phyloP scores from a whole-genome alignment of 441 rosid genomes.

The Jatropha podagrica region DNA sequence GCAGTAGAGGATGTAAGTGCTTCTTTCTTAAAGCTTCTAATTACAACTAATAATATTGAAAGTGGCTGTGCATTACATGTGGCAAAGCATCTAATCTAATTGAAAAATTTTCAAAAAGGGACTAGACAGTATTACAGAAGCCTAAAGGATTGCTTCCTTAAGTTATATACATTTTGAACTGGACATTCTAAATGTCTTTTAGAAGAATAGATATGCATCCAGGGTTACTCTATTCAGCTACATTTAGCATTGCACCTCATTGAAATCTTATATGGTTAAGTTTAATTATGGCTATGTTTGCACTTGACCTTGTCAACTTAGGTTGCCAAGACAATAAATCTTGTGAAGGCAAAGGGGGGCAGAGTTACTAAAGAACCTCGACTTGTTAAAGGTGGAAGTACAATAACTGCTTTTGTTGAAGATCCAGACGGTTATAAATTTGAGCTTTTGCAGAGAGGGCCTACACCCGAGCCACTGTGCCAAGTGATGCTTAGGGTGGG shows the following conservation, averaged over 20 bases:
- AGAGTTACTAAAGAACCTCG: constrained; percentile 75
- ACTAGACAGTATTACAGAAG: background rate
- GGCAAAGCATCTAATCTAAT: background rate
- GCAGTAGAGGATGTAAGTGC: constrained; percentile 79
- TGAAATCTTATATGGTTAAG: background rate
- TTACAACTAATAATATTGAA: background rate
- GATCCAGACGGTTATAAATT: constrained; percentile 93
- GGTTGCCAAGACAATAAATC: constrained; percentile 55
- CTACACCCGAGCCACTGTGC: constrained; percentile 82
- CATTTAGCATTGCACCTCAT: background rate
- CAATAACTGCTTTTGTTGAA: constrained; percentile 66
- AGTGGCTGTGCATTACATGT: background rate
- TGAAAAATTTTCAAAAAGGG: background rate
- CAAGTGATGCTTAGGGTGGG: constrained; percentile 97
- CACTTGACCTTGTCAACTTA: constrained; percentile 16
- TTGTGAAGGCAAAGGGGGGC: constrained; percentile 68
- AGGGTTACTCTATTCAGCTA: background rate
- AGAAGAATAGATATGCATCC: background rate
- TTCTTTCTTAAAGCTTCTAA: constrained; percentile 3
- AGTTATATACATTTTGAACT: background rate
- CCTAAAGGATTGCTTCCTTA: background rate
- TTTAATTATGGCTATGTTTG: background rate
- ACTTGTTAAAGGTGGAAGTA: constrained; percentile 70
- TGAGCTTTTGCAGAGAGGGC: constrained; percentile 73
- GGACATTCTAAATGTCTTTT: background rate